Evolutionary conservation across 352 stramenopile genomes (phyloP), one percentile per base, ranked within the genome.

Genomic region (Aphanomyces cochlioides): DNA sequence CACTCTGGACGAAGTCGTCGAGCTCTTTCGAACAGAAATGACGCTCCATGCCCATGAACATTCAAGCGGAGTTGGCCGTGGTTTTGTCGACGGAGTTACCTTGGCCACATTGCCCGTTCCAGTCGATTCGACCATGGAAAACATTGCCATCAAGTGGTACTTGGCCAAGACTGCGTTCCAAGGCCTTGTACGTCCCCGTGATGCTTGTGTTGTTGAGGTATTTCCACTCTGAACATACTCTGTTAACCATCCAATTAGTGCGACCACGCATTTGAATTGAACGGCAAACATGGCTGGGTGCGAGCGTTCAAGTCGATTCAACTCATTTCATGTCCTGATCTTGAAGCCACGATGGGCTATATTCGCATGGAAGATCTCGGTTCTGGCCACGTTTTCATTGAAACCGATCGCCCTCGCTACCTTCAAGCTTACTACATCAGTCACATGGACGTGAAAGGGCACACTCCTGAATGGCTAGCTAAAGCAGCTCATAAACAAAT

Each of bases 311-410:
- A 50, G 43, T 50, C 43, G 10, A n/a, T 50, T 12, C 43, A 12
- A 50, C 43, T 50, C 1, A n/a, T n/a, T n/a, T 50, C 10, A n/a
- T 50, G 43, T 50, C 43, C 43, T n/a, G 17, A 50, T n/a, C 17
- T 50, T 50, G 43, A 50, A 50, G 43, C 43, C 10, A n/a, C 43
- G 43, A n/a, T 50, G 43, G 43, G 43, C 43, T 50, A 50, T n/a
- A 50, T 50, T 50, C 43, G 43, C 17, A n/a, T 50, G 10, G 17
- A 50, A 12, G 10, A 50, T n/a, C 43, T 12, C 43, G 43, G 43
- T 12, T n/a, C 43, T 12, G 43, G 43, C 43, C 43, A 50, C 43
- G 43, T 50, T n/a, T 50, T 50, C 17, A 50, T 50, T n/a, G 43
- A 50, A n/a, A n/a, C 43, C 10, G 43, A 50, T n/a, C 43, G 43